phyloP scores from a whole-genome alignment of 352 stramenopile species.

The Pythium plurisporium region DNA sequence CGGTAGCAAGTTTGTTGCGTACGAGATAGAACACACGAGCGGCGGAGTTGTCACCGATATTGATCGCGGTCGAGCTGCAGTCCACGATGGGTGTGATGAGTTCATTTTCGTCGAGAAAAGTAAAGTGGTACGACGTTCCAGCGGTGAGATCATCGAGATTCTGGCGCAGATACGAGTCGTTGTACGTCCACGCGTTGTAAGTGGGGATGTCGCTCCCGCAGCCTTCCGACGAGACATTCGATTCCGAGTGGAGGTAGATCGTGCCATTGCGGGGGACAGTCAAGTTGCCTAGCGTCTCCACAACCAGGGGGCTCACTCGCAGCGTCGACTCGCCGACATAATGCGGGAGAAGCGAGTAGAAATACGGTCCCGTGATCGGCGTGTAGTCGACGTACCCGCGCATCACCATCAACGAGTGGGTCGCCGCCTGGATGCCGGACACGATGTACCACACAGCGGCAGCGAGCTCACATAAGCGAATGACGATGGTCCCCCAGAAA shows the following conservation, averaged over 20 bases:
- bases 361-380: too few species aligned
- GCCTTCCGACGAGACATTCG: slow-evolving; percentile 4
- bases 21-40: slow-evolving; percentile 21
- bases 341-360: slow-evolving; percentile 19
- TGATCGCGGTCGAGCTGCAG: slow-evolving; percentile 25
- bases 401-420: too few species aligned
- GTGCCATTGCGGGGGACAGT: slow-evolving; percentile 29
- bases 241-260: slow-evolving; percentile 30
- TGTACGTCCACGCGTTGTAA: slow-evolving; percentile 19
- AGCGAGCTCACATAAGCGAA: too few species aligned
- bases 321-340: slow-evolving; percentile 31
- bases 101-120: slow-evolving; percentile 26
- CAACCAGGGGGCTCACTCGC: slow-evolving; percentile 29
- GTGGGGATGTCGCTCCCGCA: slow-evolving; percentile 4
- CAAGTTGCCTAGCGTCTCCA: slow-evolving; percentile 14
- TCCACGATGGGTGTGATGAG: slow-evolving; percentile 38
- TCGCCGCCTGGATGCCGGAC: too few species aligned
- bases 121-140: slow-evolving; percentile 34
- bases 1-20: slow-evolving; percentile 3
- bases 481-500: too few species aligned
- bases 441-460: too few species aligned
- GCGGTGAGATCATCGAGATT: slow-evolving; percentile 22
- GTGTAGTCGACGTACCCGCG: too few species aligned
- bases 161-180: slow-evolving; percentile 28
- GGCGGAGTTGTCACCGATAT: not conserved